phyloP scores from a whole-genome alignment of 306 rosid genomes.

The Medicago ruthenica region DNA sequence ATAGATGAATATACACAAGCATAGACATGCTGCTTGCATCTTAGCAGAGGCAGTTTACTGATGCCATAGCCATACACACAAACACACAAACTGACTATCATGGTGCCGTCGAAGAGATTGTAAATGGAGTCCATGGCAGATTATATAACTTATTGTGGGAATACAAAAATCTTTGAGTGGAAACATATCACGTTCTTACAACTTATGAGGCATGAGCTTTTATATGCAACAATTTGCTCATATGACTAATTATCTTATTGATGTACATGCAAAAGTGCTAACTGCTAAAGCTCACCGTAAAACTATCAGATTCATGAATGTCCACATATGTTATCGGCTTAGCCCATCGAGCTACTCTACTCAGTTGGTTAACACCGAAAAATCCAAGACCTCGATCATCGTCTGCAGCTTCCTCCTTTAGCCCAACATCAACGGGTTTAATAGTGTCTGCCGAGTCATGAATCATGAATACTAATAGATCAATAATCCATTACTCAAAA shows the following conservation, averaged over 20 bases:
- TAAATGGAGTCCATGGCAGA: background rate
- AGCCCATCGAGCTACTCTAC: slow-evolving; percentile 78
- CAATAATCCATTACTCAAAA: slow-evolving; percentile 32
- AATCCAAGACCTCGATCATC: slow-evolving; percentile 86
- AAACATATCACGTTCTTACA: background rate
- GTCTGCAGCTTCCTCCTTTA: slow-evolving; percentile 68
- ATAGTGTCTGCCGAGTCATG: slow-evolving; percentile 58
- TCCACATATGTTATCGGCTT: slow-evolving; percentile 87
- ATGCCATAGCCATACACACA: background rate
- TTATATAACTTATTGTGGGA: background rate
- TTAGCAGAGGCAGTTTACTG: slow-evolving; percentile 6
- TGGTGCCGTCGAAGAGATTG: background rate
- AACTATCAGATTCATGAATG: slow-evolving; percentile 68
- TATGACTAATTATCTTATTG: slow-evolving; percentile 23
- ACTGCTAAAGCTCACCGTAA: slow-evolving; percentile 65
- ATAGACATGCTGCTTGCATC: slow-evolving; percentile 22
- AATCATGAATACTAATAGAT: slow-evolving; percentile 24
- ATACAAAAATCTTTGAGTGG: background rate
- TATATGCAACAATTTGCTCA: slow-evolving; percentile 9
- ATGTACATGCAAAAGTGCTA: background rate
- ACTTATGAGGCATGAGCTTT: slow-evolving; percentile 1
- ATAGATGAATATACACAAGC: background rate
- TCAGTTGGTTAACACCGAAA: slow-evolving; percentile 62
- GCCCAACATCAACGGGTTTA: slow-evolving; percentile 79
- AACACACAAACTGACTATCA: slow-evolving; percentile 22